phyloP scores from a whole-genome alignment of 1,139 yeast genomes.

The Sugiyamaella xylanicola region DNA sequence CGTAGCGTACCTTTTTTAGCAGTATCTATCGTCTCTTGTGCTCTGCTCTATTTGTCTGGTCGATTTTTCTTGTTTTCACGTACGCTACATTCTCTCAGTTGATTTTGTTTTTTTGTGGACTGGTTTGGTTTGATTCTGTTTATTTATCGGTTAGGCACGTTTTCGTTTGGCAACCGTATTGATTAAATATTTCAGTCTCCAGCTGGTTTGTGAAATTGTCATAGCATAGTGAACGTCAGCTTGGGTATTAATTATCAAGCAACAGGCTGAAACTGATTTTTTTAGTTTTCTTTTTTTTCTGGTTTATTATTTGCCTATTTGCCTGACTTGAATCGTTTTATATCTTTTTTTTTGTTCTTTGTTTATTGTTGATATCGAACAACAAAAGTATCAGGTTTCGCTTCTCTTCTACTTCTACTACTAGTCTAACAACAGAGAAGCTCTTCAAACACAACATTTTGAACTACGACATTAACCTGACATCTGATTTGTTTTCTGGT shows the following conservation, averaged over 20 bases:
- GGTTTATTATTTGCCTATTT: background rate
- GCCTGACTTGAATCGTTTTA: background rate
- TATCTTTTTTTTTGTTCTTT: background rate
- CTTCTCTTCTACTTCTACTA: no score
- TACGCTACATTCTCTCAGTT: background rate
- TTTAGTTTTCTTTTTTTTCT: background rate
- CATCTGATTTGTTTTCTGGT: background rate
- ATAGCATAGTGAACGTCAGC: background rate
- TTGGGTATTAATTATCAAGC: background rate
- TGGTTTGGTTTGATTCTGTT: background rate
- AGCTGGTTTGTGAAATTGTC: background rate
- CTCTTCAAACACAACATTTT: no score
- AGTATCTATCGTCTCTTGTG: background rate
- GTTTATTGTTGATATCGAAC: background rate
- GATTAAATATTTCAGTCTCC: background rate
- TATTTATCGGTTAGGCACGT: background rate
- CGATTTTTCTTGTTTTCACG: background rate
- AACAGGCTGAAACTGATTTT: background rate
- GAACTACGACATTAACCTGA: no score
- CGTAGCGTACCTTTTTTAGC: slow-evolving; percentile 9
- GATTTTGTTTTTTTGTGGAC: background rate
- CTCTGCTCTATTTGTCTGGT: background rate
- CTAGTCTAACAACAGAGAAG: no score
- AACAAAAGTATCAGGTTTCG: background rate
- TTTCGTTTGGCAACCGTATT: background rate